Evolutionary conservation across 108 stramenopile species (phyloP).

Genomic region (Cyclotella distinguenda): DNA sequence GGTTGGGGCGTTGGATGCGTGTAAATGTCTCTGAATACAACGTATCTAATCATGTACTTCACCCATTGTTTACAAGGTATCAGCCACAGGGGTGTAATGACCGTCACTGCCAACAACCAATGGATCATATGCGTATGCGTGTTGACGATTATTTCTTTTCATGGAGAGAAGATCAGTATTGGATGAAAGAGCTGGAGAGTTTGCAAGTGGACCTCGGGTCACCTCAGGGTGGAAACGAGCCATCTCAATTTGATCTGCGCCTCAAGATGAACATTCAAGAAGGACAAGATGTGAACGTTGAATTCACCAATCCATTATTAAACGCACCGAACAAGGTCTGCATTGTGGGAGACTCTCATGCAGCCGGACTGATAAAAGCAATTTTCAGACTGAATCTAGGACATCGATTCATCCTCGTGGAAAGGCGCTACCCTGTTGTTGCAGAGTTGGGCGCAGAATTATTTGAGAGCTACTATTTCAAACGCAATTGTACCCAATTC

Average conservation of each 20-base stretch:
- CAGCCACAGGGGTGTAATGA: conserved; percentile 1
- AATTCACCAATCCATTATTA: not conserved
- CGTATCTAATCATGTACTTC: not conserved
- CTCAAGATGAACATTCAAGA: not conserved
- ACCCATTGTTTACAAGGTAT: not conserved
- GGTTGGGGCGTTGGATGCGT: not conserved
- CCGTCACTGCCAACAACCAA: not conserved
- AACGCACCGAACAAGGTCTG: conserved; percentile 2
- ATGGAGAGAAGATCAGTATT: not conserved
- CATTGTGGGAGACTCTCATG: not conserved
- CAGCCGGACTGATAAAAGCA: not conserved
- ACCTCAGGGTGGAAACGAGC: too few species aligned
- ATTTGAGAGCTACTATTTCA: not conserved
- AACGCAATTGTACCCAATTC: conserved; percentile 1
- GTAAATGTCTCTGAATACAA: not conserved
- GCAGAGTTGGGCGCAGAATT: not conserved
- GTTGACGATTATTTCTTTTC: not conserved
- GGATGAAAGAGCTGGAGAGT: not conserved
- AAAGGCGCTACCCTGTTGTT: not conserved
- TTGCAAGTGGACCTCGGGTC: conserved; percentile 4
- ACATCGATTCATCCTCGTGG: not conserved
- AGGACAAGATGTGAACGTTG: not conserved
- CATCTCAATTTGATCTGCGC: too few species aligned
- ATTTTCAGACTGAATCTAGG: conserved; percentile 2
- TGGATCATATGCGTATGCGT: not conserved